A percentile compares a stretch with the other conserved stretches of the same genome.
These are phyloP conservation scores for Podospora didyma DNA, from an alignment of 495 filamentous ascomycete species.

Conservation along the genomic window DNA sequence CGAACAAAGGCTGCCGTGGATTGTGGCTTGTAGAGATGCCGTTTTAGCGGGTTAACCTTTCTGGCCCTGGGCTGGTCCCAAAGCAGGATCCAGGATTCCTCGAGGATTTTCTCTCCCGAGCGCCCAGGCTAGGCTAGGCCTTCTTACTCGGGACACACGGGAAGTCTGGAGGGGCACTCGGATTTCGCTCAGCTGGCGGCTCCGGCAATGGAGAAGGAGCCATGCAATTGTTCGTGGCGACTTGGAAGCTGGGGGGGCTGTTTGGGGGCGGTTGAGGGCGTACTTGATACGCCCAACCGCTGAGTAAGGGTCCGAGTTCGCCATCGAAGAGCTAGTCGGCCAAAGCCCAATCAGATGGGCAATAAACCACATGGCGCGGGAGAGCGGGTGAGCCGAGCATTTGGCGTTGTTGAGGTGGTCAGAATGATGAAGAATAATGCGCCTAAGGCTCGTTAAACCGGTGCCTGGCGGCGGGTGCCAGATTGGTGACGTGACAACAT, in stretches of 20 bases:
- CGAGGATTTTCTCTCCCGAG: not conserved
- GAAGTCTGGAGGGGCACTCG: not conserved
- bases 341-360: not conserved
- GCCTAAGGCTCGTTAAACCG: not conserved
- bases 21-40: no score
- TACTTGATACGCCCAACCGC: not conserved
- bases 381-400: no score
- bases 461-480: not conserved
- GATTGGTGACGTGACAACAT: no score
- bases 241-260: not conserved
- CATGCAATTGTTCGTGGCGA: not conserved
- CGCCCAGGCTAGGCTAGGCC: no score
- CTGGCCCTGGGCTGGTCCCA: not conserved
- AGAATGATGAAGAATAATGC: not conserved
- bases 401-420: not conserved
- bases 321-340: not conserved
- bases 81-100: not conserved
- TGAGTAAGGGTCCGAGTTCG: not conserved
- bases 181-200: not conserved
- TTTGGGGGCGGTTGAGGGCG: not conserved
- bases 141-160: not conserved
- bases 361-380: no score
- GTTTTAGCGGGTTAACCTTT: no score
- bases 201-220: not conserved
- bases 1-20: no score